Base-by-base conservation (phyloP, 2,329 filamentous ascomycete genomes). In the Lomentospora prolificans region DNA sequence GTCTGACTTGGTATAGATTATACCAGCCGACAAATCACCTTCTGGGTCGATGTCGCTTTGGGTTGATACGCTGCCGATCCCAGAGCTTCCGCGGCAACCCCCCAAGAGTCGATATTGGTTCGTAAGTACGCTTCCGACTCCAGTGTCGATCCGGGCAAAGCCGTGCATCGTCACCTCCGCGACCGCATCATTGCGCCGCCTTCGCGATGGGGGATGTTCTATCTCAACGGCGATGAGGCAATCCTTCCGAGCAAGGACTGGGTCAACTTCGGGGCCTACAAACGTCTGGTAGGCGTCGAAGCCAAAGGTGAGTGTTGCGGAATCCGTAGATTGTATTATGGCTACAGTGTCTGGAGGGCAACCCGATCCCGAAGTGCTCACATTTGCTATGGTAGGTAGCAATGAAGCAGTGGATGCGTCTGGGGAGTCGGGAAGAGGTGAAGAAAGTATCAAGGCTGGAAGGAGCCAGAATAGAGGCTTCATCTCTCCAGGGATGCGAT, bases 381-480 rank as follows among this genome's bases (percentile, higher is more conserved):
- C 14, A 10, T 48, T 48, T 27, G 6, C 24, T 48, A 48, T 27
- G 22, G 22, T 48, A 5, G 44, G 44, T 2, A 48, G 8, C n/a
- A 10, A 19, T 7, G 44, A 27, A 12, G 22, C 44, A 12, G 17
- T 25, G 10, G 7, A 22, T 22, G 6, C 12, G 19, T n/a, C 6
- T 48, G 22, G 17, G 22, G 44, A n/a, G 44, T 27, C 7, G 5
- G 44, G 44, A 4, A 27, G 22, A 25, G 44, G 44, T 2, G 19
- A 48, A 7, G 44, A 48, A 8, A 25, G 44, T 5, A 14, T 19
- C 17, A 48, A 19, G 3, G 44, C 17, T 14, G 44, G 44, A 19
- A 48, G 44, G 22, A 48, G 44, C 44, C 44, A 48, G 22, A 48
- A 48, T 27, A 48, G 44, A 48, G 19, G 22, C 44, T 48, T 48